Conservation (phyloP, 306 rosid species). For the Neltuma alba region DNA sequence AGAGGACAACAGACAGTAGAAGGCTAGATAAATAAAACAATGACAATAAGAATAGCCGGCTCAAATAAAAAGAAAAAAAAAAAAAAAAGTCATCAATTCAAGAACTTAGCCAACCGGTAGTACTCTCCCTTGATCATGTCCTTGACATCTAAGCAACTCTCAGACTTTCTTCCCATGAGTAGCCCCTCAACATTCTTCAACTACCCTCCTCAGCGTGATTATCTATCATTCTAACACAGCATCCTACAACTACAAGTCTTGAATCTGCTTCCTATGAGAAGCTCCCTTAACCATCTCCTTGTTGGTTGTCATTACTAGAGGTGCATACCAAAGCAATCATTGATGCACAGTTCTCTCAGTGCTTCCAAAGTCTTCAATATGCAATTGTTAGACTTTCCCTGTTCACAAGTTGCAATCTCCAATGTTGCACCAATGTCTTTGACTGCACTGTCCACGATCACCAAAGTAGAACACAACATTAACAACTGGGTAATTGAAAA, state of each 20-base stretch:
- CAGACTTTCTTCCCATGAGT: not conserved
- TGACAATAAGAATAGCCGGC: not conserved
- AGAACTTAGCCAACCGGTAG: not conserved
- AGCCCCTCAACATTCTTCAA: not conserved
- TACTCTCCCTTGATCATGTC: not conserved
- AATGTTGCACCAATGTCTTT: not conserved
- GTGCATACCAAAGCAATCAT: not conserved
- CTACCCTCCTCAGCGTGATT: not conserved
- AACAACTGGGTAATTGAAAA: not conserved
- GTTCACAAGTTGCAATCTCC: not conserved
- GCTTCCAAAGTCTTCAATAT: not conserved
- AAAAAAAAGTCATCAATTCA: not conserved
- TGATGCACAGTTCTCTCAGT: not conserved
- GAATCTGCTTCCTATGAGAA: not conserved
- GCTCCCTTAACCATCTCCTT: not conserved
- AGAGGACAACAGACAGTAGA: conserved; percentile 10
- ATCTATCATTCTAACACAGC: not conserved
- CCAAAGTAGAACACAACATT: not conserved
- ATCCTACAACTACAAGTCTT: not conserved
- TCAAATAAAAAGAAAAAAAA: no score
- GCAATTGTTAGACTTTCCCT: not conserved
- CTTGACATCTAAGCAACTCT: not conserved
- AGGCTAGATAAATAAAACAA: not conserved
- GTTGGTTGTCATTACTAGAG: not conserved
- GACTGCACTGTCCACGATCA: not conserved